These are phyloP conservation scores for Leccinum truebloodii DNA, from an alignment of 768 basidiomycete genomes.

Conservation along the genomic window DNA sequence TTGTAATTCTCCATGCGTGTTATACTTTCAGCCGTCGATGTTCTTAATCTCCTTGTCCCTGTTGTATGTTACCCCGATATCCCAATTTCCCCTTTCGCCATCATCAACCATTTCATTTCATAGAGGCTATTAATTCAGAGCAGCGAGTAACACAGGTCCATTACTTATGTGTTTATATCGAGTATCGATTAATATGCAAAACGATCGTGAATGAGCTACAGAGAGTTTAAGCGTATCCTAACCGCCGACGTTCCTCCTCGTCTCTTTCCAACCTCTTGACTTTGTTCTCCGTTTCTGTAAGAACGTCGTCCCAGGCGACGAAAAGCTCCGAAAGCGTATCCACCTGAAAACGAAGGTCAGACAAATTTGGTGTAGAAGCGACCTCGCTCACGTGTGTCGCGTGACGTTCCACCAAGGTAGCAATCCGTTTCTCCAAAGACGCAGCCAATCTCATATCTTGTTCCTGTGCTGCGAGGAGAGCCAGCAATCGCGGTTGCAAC, in stretches of 20 bases:
- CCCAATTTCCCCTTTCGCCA: conserved; percentile 8
- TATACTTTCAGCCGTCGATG: conserved; percentile 10
- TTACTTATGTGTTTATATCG: conserved; percentile 22
- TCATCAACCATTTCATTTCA: conserved; percentile 9
- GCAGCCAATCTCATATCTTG: conserved; percentile 59
- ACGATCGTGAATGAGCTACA: neutral
- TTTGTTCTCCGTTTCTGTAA: conserved; percentile 66
- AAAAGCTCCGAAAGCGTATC: conserved; percentile 83
- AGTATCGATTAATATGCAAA: conserved; percentile 18
- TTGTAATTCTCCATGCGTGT: conserved; percentile 26
- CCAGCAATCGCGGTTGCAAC: conserved; percentile 67
- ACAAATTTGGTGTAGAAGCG: neutral
- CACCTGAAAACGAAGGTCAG: conserved; percentile 46
- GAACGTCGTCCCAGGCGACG: conserved; percentile 79
- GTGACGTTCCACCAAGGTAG: conserved; percentile 64
- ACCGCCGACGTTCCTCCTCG: conserved; percentile 54
- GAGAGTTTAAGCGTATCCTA: conserved; percentile 54
- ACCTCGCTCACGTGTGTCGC: conserved; percentile 58
- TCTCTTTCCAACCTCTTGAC: conserved; percentile 59
- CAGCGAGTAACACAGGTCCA: conserved; percentile 20
- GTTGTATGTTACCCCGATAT: conserved; percentile 23
- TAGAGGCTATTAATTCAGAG: conserved; percentile 8
- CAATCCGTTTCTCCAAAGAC: conserved; percentile 66
- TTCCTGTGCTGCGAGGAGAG: conserved; percentile 55
- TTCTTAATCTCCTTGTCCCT: conserved; percentile 17